Evolutionary conservation across 2,329 filamentous ascomycete species (phyloP).

Genomic region (Xylaria sp.): DNA sequence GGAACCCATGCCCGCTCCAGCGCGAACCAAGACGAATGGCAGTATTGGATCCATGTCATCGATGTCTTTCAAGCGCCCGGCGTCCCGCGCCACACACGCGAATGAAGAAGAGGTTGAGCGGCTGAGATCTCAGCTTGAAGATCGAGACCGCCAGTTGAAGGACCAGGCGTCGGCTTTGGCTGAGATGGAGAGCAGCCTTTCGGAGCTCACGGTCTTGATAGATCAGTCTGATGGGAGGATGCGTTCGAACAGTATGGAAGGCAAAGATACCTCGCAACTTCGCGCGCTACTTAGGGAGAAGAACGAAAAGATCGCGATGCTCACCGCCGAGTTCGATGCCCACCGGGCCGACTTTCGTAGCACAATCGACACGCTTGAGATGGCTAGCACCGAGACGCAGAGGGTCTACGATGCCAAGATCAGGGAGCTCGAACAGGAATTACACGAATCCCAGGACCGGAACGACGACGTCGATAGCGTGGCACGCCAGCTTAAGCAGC

Average conservation of each 20-base stretch:
- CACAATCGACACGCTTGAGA: slow-evolving; percentile 93
- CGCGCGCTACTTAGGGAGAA: slow-evolving; percentile 87
- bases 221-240: slow-evolving; percentile 54
- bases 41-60: slow-evolving; percentile 58
- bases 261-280: slow-evolving; percentile 75
- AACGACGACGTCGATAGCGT: slow-evolving; percentile 91
- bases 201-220: slow-evolving; percentile 64
- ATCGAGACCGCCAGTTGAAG: slow-evolving; percentile 83
- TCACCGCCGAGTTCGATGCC: slow-evolving; percentile 92
- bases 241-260: slow-evolving; percentile 57
- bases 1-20: slow-evolving; percentile 56
- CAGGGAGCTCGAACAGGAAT: slow-evolving; percentile 79
- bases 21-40: slow-evolving; percentile 57
- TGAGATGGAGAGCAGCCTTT: slow-evolving; percentile 75
- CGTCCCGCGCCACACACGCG: slow-evolving; percentile 50
- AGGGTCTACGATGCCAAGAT: slow-evolving; percentile 94
- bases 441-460: slow-evolving; percentile 79
- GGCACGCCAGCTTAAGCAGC: slow-evolving; percentile 86
- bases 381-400: slow-evolving; percentile 94
- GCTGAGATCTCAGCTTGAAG: slow-evolving; percentile 74
- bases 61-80: slow-evolving; percentile 56
- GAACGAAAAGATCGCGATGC: slow-evolving; percentile 92
- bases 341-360: slow-evolving; percentile 95
- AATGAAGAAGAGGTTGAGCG: slow-evolving; percentile 74
- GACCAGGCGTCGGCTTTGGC: slow-evolving; percentile 81